Base-by-base conservation (phyloP, 148 eudicot genomes). In the Nepenthes mirabilis region DNA sequence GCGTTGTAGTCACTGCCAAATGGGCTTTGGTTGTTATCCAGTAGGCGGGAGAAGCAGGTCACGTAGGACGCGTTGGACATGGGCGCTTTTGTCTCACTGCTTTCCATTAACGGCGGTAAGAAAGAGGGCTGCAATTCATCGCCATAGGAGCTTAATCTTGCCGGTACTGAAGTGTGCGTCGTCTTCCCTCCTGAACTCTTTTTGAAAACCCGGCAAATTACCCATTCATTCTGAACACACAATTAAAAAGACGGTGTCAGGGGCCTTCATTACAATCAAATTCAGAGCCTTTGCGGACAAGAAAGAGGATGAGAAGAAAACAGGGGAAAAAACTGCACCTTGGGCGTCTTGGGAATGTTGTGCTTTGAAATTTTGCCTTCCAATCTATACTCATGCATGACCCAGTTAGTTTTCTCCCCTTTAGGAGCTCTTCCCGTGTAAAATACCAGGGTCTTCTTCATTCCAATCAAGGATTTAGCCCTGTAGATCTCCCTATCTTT, bases 401-500 rank as follows among this genome's bases (percentile, higher is more conserved):
- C 95, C 95, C 95, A 91, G 40, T 85, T 78, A 23, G 89, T 78
- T 66, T 87, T 87, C 55, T 79, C 82, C 1, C 97, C 97, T 65
- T 69, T 80, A 2, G 95, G 97, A 64, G 97, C 95, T 40, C 97
- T 77, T 6, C 97, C 97, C 35, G 61, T 74, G 76, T 90, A 87
- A 68, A 87, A 91, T 55, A 91, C 97, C 61, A 91, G 62, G 14
- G 97, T 91, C 62, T 91, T 91, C 77, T 91, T 91, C 97, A 88
- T 91, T 3, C 97, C 97, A 53, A 91, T 80, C 36, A 88, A 75
- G 0, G 63, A 33, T 66, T 79, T 87, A 2, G 12, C 70, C 36
- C 61, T 72, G 55, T 74, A 68, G 14, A 91, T 87, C 59, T 91
- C 97, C 75, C 81, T 91, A 50, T 91, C 97, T 71, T 88, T 91